phyloP scores from a whole-genome alignment of 2,329 filamentous ascomycete species.

The Zymoseptoria pseudotritici region DNA sequence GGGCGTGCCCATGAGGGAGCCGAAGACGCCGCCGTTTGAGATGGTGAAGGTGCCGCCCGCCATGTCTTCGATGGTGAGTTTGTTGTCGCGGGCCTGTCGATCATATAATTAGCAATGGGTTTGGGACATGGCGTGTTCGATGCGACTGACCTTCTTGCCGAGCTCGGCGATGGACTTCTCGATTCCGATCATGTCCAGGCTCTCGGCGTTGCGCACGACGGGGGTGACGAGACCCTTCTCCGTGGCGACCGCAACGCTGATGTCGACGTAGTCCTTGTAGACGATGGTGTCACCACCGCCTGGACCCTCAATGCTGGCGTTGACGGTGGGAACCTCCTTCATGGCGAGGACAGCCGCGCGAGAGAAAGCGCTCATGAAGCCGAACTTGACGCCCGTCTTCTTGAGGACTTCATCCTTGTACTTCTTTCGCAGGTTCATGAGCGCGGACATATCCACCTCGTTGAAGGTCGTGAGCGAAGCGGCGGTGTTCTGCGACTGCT shows the following conservation, averaged over 20 bases:
- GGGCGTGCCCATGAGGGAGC: slow-evolving; percentile 92
- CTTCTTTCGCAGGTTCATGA: slow-evolving; percentile 94
- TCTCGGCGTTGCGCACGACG: slow-evolving; percentile 88
- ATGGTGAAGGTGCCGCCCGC: slow-evolving; percentile 97
- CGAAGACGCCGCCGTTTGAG: slow-evolving; percentile 94
- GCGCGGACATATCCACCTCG: slow-evolving; percentile 95
- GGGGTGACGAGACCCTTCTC: slow-evolving; percentile 97
- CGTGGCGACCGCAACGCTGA: slow-evolving; percentile 93
- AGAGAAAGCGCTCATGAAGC: slow-evolving; percentile 99
- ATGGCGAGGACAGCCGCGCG: slow-evolving; percentile 84
- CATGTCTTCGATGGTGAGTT: slow-evolving; percentile 98
- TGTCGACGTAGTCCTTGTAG: slow-evolving; percentile 95
- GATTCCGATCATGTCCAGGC: slow-evolving; percentile 78
- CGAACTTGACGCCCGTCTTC: slow-evolving; percentile 93
- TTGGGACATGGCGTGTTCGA: slow-evolving; percentile 3
- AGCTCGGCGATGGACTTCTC: slow-evolving; percentile 88
- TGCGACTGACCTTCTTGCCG: slow-evolving; percentile 74
- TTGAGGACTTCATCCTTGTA: slow-evolving; percentile 97
- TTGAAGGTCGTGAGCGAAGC: slow-evolving; percentile 98
- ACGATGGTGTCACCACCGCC: slow-evolving; percentile 96
- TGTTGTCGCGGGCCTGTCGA: slow-evolving; percentile 76
- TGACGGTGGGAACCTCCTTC: slow-evolving; percentile 89
- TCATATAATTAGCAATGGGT: not conserved
- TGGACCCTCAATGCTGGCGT: slow-evolving; percentile 93
- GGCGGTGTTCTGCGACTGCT: slow-evolving; percentile 98